Percentiles rank a stretch among this genome's conserved stretches.
phyloP scores from a whole-genome alignment of 2,329 filamentous ascomycete species.

The Aspergillus pseudoterreus region DNA sequence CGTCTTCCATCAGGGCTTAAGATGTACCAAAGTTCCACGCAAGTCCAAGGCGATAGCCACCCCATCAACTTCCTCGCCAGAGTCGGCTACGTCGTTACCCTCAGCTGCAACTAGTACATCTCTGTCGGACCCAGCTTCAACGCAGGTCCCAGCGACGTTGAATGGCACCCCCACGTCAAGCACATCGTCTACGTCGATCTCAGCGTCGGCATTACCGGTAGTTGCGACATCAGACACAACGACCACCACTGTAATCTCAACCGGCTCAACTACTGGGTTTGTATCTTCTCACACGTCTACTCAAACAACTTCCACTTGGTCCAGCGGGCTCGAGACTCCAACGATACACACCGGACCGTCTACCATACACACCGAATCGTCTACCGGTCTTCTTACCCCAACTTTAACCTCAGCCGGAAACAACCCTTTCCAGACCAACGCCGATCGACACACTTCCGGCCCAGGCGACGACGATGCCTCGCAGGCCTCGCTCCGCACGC shows the following conservation, averaged over 20 bases:
- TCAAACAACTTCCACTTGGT: no score
- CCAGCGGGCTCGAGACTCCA: neutral
- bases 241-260: neutral
- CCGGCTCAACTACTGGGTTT: neutral
- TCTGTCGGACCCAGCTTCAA: neutral
- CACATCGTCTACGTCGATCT: neutral
- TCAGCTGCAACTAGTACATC: constrained; percentile 2
- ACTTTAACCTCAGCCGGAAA: constrained; percentile 1
- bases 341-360: neutral
- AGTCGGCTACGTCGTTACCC: constrained; percentile 3
- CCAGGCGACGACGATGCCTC: constrained; percentile 1
- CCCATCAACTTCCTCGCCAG: constrained; percentile 1
- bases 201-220: neutral
- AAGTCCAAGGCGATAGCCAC: constrained; percentile 13
- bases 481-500: constrained; percentile 12
- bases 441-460: neutral
- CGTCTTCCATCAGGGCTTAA: constrained; percentile 19
- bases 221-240: neutral
- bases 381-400: neutral
- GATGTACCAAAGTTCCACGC: constrained; percentile 22
- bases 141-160: neutral
- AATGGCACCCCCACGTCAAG: neutral
- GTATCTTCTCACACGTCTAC: no score
- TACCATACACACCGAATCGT: neutral
- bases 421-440: constrained; percentile 3